phyloP scores from a whole-genome alignment of 2,329 filamentous ascomycete genomes.

The Thyridium curvatum region DNA sequence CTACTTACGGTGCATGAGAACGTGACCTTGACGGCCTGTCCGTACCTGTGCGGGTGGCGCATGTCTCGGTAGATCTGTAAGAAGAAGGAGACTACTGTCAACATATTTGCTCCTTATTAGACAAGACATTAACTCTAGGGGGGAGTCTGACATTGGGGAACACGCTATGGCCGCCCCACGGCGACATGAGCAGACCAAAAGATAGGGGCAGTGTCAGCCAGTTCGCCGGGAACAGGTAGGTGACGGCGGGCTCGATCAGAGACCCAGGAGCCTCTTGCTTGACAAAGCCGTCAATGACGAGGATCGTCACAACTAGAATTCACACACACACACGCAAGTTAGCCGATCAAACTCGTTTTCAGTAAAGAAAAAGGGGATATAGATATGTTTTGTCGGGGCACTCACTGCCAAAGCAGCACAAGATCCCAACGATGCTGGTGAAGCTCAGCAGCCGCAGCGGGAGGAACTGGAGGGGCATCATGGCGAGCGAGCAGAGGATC shows the following conservation, averaged over 20 bases:
- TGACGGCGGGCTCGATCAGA: conserved; percentile 70
- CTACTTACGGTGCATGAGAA: conserved; percentile 24
- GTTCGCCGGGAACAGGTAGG: conserved; percentile 76
- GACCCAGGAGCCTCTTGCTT: conserved; percentile 78
- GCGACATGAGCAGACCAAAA: conserved; percentile 82
- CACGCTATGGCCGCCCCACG: conserved; percentile 57
- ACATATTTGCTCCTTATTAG: too few relatives aligned
- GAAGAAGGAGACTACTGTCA: too few relatives aligned
- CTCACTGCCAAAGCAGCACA: conserved; percentile 82
- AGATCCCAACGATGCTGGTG: conserved; percentile 86
- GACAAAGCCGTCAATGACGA: conserved; percentile 79
- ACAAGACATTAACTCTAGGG: too few relatives aligned
- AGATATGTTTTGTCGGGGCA: too few relatives aligned
- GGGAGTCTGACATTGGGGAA: conserved; percentile 67
- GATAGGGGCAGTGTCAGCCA: conserved; percentile 84
- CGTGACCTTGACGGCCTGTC: conserved; percentile 23
- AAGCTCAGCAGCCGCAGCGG: conserved; percentile 81
- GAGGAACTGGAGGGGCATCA: conserved; percentile 78
- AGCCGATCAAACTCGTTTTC: conserved; percentile 2
- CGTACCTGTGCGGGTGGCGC: conserved; percentile 75
- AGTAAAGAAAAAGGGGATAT: neutral
- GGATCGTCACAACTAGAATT: conserved; percentile 66
- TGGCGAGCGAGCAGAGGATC: conserved; percentile 68
- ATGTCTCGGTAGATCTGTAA: conserved; percentile 58
- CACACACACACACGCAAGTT: neutral